Percentiles rank a stretch among this genome's conserved stretches.
Evolutionary conservation across 208 protist species (phyloP).

Genomic region (Trypanosoma caninum): DNA sequence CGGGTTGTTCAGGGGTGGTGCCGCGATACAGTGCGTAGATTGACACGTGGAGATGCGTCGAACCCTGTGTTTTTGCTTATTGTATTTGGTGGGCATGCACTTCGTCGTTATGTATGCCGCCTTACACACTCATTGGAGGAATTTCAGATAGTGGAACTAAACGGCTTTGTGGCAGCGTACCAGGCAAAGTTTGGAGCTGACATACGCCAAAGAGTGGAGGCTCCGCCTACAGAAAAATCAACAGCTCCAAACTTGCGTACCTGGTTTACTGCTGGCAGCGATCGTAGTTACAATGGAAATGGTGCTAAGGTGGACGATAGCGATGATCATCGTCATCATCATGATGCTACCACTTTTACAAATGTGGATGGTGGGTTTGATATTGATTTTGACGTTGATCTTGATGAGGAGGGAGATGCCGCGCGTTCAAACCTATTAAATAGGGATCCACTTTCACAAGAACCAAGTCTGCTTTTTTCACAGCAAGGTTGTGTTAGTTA

Average conservation of each 20-base stretch:
- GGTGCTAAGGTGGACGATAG: no score
- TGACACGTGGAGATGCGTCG: background rate
- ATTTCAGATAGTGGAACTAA: constrained; percentile 60
- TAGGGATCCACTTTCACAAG: background rate
- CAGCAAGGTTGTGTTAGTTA: background rate
- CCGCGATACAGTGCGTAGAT: constrained; percentile 20
- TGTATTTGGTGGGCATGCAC: constrained; percentile 28
- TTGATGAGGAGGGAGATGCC: background rate
- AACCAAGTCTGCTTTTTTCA: constrained; percentile 24
- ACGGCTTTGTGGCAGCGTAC: constrained; percentile 53
- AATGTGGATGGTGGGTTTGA: no score
- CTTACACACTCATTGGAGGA: constrained; percentile 44
- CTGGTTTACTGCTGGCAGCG: constrained; percentile 8
- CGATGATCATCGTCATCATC: no score
- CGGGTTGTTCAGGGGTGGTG: constrained; percentile 57
- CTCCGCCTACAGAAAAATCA: background rate
- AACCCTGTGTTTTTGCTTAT: constrained; percentile 36
- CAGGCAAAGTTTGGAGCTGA: constrained; percentile 41
- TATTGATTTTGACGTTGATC: background rate
- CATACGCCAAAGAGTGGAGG: constrained; percentile 9
- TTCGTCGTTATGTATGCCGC: constrained; percentile 52
- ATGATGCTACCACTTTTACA: no score
- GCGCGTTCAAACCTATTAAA: background rate
- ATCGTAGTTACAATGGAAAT: no score
- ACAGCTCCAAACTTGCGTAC: constrained; percentile 11